These are phyloP conservation scores for Amphibolis antarctica DNA, from an alignment of 106 monocot species.

Conservation along the genomic window DNA sequence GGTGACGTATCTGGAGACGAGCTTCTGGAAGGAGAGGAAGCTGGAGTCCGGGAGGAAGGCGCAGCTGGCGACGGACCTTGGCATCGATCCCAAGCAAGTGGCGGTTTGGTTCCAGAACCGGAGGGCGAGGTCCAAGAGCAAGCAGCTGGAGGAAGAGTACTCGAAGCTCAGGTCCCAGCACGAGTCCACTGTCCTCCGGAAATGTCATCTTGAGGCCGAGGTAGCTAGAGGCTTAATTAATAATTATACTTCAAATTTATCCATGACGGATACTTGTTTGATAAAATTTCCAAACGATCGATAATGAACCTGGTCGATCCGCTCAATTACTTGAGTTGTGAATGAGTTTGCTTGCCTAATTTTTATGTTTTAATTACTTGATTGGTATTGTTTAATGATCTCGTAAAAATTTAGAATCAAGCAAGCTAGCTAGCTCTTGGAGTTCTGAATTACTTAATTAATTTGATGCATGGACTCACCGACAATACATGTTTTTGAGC, in stretches of 20 bases:
- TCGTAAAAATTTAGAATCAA: too few species aligned
- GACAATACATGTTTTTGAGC: too few species aligned
- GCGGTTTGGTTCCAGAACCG: slow-evolving; percentile 80
- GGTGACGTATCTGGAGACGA: slow-evolving; percentile 42
- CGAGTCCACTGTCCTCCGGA: slow-evolving; percentile 28
- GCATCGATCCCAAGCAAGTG: slow-evolving; percentile 60
- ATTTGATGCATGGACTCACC: too few species aligned
- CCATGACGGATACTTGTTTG: not conserved
- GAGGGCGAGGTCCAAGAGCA: slow-evolving; percentile 49
- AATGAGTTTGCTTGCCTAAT: too few species aligned
- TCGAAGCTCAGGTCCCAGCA: slow-evolving; percentile 23
- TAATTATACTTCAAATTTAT: not conserved
- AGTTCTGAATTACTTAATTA: too few species aligned
- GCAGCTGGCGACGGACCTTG: slow-evolving; percentile 36
- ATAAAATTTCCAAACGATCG: too few species aligned
- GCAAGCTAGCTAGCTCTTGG: too few species aligned
- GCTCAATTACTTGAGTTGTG: too few species aligned
- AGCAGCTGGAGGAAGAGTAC: slow-evolving; percentile 50
- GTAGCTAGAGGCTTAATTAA: slow-evolving; percentile 12
- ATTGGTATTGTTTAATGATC: too few species aligned
- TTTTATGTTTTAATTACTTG: too few species aligned
- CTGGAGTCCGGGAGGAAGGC: slow-evolving; percentile 43
- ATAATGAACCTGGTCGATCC: not conserved
- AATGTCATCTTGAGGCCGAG: slow-evolving; percentile 49
- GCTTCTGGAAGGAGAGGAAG: slow-evolving; percentile 48